Evolutionary conservation across 805 yeast species (phyloP).

Genomic region (Nematodospora valgi): DNA sequence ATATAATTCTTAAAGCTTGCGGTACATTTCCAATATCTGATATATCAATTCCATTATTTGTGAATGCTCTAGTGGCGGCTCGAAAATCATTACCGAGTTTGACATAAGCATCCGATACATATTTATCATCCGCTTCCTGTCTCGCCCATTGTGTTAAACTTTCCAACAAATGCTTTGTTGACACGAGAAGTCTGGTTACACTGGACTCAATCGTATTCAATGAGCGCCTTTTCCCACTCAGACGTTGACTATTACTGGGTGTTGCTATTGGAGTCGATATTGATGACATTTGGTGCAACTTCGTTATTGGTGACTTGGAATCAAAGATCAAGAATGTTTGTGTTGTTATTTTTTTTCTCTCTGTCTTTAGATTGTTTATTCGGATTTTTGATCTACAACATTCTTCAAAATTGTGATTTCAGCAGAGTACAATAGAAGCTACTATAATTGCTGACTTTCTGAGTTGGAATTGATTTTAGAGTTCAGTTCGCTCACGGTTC

Average conservation of each 20-base stretch:
- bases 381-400: no score
- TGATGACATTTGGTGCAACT: no score
- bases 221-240: slow-evolving; percentile 19
- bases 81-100: slow-evolving; percentile 91
- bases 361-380: no score
- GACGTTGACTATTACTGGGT: not conserved
- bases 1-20: slow-evolving; percentile 65
- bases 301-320: no score
- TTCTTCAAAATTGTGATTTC: no score
- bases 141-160: slow-evolving; percentile 88
- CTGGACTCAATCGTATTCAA: slow-evolving; percentile 66
- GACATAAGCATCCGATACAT: slow-evolving; percentile 88
- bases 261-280: no score
- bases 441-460: no score
- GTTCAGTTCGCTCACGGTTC: no score
- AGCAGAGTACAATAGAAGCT: no score
- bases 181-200: slow-evolving; percentile 73
- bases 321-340: no score
- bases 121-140: slow-evolving; percentile 71
- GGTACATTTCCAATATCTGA: slow-evolving; percentile 91
- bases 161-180: slow-evolving; percentile 86
- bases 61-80: slow-evolving; percentile 76
- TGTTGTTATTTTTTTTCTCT: no score
- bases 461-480: no score
- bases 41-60: slow-evolving; percentile 74